These are phyloP conservation scores for Leishmania martiniquensis DNA, from an alignment of 208 protist genomes.

Conservation along the genomic window DNA sequence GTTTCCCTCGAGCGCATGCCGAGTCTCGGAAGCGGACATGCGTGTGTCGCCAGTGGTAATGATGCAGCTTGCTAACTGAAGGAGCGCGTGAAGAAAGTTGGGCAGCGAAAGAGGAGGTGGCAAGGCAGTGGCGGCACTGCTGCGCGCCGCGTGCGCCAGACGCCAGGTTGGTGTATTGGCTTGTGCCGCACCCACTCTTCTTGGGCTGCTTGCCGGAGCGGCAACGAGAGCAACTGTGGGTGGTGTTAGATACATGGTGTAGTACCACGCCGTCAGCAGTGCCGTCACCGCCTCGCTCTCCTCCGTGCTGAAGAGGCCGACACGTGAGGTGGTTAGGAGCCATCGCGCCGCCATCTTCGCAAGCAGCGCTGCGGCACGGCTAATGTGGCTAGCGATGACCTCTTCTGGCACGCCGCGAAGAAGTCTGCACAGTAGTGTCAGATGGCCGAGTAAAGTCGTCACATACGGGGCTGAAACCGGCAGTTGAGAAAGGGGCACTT, in stretches of 20 bases:
- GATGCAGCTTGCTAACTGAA: constrained; percentile 46
- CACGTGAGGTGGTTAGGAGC: constrained; percentile 24
- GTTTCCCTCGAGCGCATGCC: constrained; percentile 24
- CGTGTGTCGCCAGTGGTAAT: constrained; percentile 21
- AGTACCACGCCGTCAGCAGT: constrained; percentile 65
- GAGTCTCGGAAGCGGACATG: constrained; percentile 34
- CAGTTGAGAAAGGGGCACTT: constrained; percentile 17
- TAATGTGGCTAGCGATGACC: constrained; percentile 17
- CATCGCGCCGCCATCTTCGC: constrained; percentile 24
- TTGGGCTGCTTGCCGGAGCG: background rate
- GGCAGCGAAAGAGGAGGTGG: background rate
- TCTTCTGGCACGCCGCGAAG: constrained; percentile 22
- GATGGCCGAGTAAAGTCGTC: constrained; percentile 26
- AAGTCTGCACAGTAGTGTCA: constrained; percentile 30
- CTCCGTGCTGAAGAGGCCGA: constrained; percentile 16
- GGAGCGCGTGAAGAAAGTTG: constrained; percentile 41
- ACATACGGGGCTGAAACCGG: constrained; percentile 23
- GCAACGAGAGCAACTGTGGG: background rate
- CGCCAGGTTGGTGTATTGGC: background rate
- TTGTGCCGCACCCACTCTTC: background rate
- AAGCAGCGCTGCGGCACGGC: constrained; percentile 14
- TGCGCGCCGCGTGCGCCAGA: background rate
- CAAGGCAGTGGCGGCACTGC: background rate
- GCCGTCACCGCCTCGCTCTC: constrained; percentile 40
- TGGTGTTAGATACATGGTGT: constrained; percentile 58